These are phyloP conservation scores for Malassezia nana DNA, from an alignment of 1,284 basidiomycete species.

Conservation along the genomic window DNA sequence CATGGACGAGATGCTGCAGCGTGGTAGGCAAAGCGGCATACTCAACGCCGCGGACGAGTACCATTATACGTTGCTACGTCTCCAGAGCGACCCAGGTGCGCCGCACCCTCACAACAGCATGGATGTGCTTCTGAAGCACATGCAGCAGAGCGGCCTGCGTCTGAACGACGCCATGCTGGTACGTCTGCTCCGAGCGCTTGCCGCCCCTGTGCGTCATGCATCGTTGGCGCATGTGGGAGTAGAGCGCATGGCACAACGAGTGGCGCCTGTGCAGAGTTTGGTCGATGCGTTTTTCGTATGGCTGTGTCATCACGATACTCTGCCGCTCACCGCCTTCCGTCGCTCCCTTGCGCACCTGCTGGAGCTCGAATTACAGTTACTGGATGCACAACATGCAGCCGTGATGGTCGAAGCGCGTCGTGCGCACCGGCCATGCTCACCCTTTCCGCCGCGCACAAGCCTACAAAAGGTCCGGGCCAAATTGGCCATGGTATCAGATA, in stretches of 20 bases:
- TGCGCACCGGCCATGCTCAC: not conserved
- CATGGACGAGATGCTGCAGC: slow-evolving; percentile 4
- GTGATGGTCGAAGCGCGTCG: not conserved
- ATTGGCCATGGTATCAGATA: not conserved
- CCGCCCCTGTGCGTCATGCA: slow-evolving; percentile 1
- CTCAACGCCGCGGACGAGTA: not conserved
- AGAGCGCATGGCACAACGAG: not conserved
- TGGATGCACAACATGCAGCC: not conserved
- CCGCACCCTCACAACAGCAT: not conserved
- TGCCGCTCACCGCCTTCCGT: not conserved
- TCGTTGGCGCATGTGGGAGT: not conserved
- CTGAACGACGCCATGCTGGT: slow-evolving; percentile 10
- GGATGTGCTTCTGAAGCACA: slow-evolving; percentile 1
- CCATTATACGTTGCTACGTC: slow-evolving; percentile 2
- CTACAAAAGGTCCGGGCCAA: not conserved
- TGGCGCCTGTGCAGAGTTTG: not conserved
- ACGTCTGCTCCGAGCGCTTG: slow-evolving; percentile 5
- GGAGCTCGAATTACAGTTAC: slow-evolving; percentile 2
- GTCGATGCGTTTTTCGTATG: slow-evolving; percentile 2
- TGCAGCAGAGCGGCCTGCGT: slow-evolving; percentile 4
- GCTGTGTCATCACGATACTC: not conserved
- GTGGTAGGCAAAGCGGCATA: not conserved
- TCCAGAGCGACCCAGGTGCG: not conserved
- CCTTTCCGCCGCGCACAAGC: not conserved
- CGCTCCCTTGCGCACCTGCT: slow-evolving; percentile 1